Evolutionary conservation across 345 rosid genomes (phyloP), one percentile per base, ranked within the genome.

Genomic region (Populus euphratica): DNA sequence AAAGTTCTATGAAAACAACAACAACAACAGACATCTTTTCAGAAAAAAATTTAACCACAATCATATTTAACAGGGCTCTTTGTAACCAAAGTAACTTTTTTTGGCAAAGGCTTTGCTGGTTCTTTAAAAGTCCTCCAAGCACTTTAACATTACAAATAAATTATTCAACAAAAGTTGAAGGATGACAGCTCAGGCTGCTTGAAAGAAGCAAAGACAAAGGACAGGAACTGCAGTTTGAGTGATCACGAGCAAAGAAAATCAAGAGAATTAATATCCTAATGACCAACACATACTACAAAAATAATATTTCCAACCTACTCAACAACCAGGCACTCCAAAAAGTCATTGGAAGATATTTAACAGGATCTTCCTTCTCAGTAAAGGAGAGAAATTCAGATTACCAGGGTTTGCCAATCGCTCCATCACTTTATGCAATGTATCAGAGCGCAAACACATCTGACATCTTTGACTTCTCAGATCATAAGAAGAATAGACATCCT

Each of bases 361-460:
- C 61, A 7, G 25, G 61, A 21, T 20, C 61, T 54, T 54, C 25
- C 21, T 54, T 54, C 61, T 54, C 6, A 12, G 23, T 35, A 35
- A 35, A 52, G n/a, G 38, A 21, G 8, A 21, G 70, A 64, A 70
- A 27, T 43, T 31, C 17, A 74, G 21, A 54, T 63, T 70, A 82
- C 84, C 84, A 35, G 84, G 81, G 73, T 75, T 74, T 38, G 81
- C 78, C 68, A 82, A 70, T 56, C 79, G 79, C 68, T 82, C 84
- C 84, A 82, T 78, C 68, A 82, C 84, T 78, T 82, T 70, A 38
- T 69, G 72, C 76, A 82, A 70, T 23, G 84, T 77, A 70, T 82
- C 84, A 16, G 84, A 56, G 23, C 81, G 81, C 61, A 82, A 74
- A 74, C 84, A 82, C 84, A 82, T 82, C 52, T 78, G 84, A 66